phyloP scores from a whole-genome alignment of 345 rosid species.

The Gossypium mustelinum region DNA sequence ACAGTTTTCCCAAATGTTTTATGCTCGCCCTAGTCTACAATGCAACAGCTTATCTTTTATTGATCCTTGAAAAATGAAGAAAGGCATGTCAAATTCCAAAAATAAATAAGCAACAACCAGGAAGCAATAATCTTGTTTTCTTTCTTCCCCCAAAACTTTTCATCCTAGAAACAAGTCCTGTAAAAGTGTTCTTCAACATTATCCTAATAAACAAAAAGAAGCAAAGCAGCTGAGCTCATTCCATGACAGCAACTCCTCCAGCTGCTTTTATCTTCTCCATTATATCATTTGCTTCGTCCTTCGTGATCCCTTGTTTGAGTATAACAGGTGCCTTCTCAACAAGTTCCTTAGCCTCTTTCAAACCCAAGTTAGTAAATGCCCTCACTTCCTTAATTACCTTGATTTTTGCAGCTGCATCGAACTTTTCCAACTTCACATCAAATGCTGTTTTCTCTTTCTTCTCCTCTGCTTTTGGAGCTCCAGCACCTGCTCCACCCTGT shows the following conservation, averaged over 20 bases:
- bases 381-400: constrained; percentile 53
- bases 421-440: constrained; percentile 51
- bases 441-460: constrained; percentile 44
- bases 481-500: constrained; percentile 27
- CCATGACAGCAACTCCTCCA: constrained; percentile 48
- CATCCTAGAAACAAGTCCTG: neutral
- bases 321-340: constrained; percentile 44
- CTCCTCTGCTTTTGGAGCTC: constrained; percentile 28
- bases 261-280: constrained; percentile 46
- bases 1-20: no score
- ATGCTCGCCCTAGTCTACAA: neutral
- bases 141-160: no score
- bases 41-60: neutral
- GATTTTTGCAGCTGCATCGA: constrained; percentile 43
- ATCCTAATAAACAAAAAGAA: neutral
- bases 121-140: no score
- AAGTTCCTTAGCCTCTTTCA: constrained; percentile 53
- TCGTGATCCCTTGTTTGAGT: constrained; percentile 43
- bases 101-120: neutral
- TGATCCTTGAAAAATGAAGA: neutral
- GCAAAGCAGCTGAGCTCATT: constrained; percentile 19
- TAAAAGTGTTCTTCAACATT: neutral
- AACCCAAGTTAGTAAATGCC: constrained; percentile 40
- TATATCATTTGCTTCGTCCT: constrained; percentile 43
- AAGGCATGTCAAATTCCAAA: neutral